Base-by-base conservation (phyloP, 257 asterid species). In the Verbascum thapsus region DNA sequence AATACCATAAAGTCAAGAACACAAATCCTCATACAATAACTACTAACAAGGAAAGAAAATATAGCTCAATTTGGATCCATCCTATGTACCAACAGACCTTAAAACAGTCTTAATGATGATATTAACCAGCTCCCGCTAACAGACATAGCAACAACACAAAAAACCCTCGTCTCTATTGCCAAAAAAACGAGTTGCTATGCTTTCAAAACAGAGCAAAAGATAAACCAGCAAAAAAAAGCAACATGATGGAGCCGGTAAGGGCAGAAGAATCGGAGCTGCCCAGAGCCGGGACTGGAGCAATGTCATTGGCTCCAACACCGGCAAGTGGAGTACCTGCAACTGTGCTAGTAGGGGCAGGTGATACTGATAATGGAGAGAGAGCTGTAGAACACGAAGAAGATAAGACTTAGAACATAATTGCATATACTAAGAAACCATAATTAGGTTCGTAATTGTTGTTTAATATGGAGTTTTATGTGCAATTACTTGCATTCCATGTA, bases 241-340 rank as follows among this genome's bases (percentile, higher is more conserved):
- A 45, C 7, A 62, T 80, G 3, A 67, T 0, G 1, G 89, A 69
- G 37, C 65, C 45, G 23, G 69, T 41, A 16, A 75, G 64, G 1
- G 80, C 58, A 0, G 81, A 76, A 20, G 84, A 72, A 32, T 60
- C 74, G 0, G 84, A 71, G 32, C 44, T 19, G 10, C 76, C 74
- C 0, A 81, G 84, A 15, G 87, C 72, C 0, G 88, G 75, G 11
- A 75, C 73, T 0, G 91, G 86, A 42, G 86, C 56, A 26, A 32
- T 70, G 16, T 45, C 88, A 34, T 1, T 68, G 12, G 80, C 56
- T 15, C 80, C 90, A 10, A 61, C 9, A 35, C 53, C n/a, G 39
- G 57, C 2, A 3, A 58, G 6, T 10, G 80, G 73, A 43, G 73
- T 2, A 10, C 53, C 76, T 3, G 58, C 67, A 9, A 47, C 80